Base-by-base conservation (phyloP, 345 rosid species). In the Cardamine occulta region DNA sequence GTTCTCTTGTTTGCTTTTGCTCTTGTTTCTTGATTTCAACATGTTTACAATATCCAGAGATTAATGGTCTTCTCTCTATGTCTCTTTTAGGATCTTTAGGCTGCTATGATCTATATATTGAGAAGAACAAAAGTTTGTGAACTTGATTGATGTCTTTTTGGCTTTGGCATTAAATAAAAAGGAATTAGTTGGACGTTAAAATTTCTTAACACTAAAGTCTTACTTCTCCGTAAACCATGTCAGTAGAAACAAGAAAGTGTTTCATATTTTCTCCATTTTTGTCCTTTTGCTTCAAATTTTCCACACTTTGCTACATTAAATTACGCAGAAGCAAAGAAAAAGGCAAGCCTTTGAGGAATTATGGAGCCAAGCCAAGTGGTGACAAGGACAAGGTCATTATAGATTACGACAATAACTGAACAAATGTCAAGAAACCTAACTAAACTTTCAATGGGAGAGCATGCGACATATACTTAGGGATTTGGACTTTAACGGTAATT, bases 1-100 rank as follows among this genome's bases (percentile, higher is more conserved):
- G 47, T 75, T 85, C 57, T 75, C 60, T 63, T 85, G 80, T 76
- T 84, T 84, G 83, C 70, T 82, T 75, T 82, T 86, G 79, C 70
- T 51, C 76, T 83, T 89, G 71, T 84, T 76, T 35, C 83, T 79
- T 57, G 91, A 58, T 49, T 65, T 72, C 53, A 57, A 29, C 81
- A 72, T 78, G 73, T 6, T 66, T 24, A 54, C 24, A 59, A 55
- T 23, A 47, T 6, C 7, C 29, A 73, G 18, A 44, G 42, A 73
- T 53, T 44, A 53, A 31, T 65, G 48, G 13, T 64, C 55, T 64
- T 39, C 11, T 63, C 23, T 39, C 53, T 31, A 7, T 49, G 63
- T 75, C 52, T 63, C 70, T 63, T 42, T 39, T 44, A 28, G 71
- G 63, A 55, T 55, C 58, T 14, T 74, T 57, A 48, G n/a, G 56